A percentile compares a stretch with the other conserved stretches of the same genome.
Conservation (phyloP, 306 rosid species). For the Pyrus bretschneideri region DNA sequence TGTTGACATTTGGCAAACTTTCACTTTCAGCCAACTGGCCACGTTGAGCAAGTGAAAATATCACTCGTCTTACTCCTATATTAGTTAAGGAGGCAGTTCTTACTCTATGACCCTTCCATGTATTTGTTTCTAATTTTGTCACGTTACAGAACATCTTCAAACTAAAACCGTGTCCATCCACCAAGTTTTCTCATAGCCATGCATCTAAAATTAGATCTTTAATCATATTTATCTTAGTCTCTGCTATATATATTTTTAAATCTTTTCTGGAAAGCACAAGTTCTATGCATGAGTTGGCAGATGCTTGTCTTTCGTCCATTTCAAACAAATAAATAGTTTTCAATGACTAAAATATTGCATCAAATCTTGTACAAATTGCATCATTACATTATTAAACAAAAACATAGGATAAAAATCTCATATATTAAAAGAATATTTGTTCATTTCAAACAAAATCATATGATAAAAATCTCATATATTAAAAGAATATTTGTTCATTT, state of each 20-base stretch:
- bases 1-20: not conserved
- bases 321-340: not conserved
- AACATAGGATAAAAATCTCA: not conserved
- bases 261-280: no score
- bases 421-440: not conserved
- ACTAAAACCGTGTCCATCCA: not conserved
- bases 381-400: not conserved
- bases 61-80: not conserved
- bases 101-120: not conserved
- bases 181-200: not conserved
- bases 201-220: not conserved
- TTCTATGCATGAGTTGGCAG: no score
- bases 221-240: no score
- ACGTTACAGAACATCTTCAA: not conserved
- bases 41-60: slow-evolving; percentile 8
- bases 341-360: not conserved
- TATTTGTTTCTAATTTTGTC: not conserved
- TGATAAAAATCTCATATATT: not conserved
- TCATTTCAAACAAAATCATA: not conserved
- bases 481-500: not conserved
- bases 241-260: no score
- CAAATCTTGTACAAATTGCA: not conserved
- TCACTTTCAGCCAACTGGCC: slow-evolving; percentile 23
- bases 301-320: no score
- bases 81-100: not conserved